Base-by-base conservation (phyloP, 2,329 filamentous ascomycete species). In the Exophiala viscosa region DNA sequence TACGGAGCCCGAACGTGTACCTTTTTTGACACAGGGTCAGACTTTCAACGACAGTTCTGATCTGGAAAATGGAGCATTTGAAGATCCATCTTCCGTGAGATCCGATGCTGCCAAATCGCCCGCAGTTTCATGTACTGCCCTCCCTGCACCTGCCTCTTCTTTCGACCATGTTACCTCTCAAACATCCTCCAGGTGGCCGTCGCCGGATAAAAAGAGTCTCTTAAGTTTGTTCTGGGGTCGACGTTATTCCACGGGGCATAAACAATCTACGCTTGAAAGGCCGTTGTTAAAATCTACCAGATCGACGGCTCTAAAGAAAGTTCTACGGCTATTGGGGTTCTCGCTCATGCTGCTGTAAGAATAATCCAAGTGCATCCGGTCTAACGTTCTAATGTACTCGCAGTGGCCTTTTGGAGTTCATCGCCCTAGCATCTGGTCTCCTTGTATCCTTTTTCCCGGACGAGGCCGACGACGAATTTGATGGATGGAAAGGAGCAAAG, bases 361-460 rank as follows among this genome's bases (percentile, higher is more conserved):
- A 31, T 3, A 28, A 14, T 31, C 41, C 14, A 28, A 8, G 8
- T 10, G 14, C 9, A 34, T 9, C 10, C 14, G 6, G 5, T 6
- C 15, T 33, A 32, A 15, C 14, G 14, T 23, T 40, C 39, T 50
- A 13, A 45, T 53, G 32, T n/a, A 5, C 10, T 49, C 20, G 17
- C 39, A 60, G 53, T 50, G 73, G 72, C 33, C 48, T 74, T 38
- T 56, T 74, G 28, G 71, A 74, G 49, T 68, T 73, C 36, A 62
- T 74, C 46, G 64, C 65, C 9, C 63, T 75, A 6, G 55, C 67
- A 38, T 69, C 64, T 50, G 68, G 67, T 45, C 65, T 74, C 23
- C 59, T 68, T 15, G 59, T 70, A 4, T 65, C 70, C 0, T 72
- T 74, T 61, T 72, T 74, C 55, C 70, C 72, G 2, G 67, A 70